These are phyloP conservation scores for Pythium monospermum DNA, from an alignment of 352 stramenopile species.

Conservation along the genomic window DNA sequence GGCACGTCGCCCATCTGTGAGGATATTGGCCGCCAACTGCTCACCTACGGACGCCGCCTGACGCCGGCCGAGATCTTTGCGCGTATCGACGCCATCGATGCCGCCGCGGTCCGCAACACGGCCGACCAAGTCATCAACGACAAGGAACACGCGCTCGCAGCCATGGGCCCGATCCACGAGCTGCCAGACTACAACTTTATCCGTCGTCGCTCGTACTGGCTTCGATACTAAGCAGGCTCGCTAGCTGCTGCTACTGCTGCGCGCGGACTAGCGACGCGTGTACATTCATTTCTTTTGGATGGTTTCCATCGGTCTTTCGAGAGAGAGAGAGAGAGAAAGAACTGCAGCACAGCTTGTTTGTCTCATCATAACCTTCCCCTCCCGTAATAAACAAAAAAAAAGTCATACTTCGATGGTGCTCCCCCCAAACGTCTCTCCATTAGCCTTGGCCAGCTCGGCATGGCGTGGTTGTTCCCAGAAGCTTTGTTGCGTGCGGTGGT, in stretches of 20 bases:
- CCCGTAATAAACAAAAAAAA: no score
- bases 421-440: not conserved
- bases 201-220: constrained; percentile 98
- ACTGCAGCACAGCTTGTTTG: no score
- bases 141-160: constrained; percentile 98
- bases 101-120: constrained; percentile 88
- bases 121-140: constrained; percentile 94
- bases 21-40: constrained; percentile 99
- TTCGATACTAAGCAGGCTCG: constrained; percentile 77
- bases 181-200: constrained; percentile 99
- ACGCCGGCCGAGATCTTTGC: constrained; percentile 98
- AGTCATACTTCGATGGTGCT: no score
- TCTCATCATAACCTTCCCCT: no score
- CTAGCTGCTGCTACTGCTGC: constrained; percentile 17
- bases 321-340: no score
- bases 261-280: not conserved
- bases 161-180: constrained; percentile 97
- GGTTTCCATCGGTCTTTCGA: no score
- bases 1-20: constrained; percentile 97
- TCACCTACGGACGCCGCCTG: constrained; percentile 96
- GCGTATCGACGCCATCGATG: constrained; percentile 97
- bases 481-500: constrained; percentile 39
- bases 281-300: no score
- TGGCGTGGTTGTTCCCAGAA: constrained; percentile 46
- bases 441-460: constrained; percentile 16